These are phyloP conservation scores for Mucor sp. DNA, from an alignment of 371 early-diverging fungal genomes.

Conservation along the genomic window DNA sequence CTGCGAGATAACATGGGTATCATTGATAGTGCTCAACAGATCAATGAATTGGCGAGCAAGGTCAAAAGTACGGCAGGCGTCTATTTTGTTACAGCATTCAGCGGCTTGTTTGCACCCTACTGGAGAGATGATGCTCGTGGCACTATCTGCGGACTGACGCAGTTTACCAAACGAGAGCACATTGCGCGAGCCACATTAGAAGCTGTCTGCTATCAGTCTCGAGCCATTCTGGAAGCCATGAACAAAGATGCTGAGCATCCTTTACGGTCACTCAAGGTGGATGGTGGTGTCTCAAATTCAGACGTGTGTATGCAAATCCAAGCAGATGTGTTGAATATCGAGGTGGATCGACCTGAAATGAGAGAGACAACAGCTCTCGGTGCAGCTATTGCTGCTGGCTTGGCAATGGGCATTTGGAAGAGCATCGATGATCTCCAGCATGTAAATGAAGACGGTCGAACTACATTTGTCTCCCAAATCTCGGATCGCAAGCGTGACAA, in stretches of 20 bases:
- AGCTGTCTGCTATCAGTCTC: slow-evolving; percentile 89
- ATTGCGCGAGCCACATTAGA: slow-evolving; percentile 91
- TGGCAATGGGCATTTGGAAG: slow-evolving; percentile 82
- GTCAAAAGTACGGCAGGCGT: slow-evolving; percentile 87
- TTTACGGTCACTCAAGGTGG: slow-evolving; percentile 78
- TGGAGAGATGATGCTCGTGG: slow-evolving; percentile 95
- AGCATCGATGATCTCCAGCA: slow-evolving; percentile 33
- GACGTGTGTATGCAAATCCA: slow-evolving; percentile 93
- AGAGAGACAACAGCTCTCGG: slow-evolving; percentile 94
- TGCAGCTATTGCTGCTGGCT: slow-evolving; percentile 93
- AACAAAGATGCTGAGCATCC: slow-evolving; percentile 71
- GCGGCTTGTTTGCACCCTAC: slow-evolving; percentile 94
- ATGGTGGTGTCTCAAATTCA: slow-evolving; percentile 94
- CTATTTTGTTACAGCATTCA: slow-evolving; percentile 96
- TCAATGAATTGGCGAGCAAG: slow-evolving; percentile 52
- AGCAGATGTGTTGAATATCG: slow-evolving; percentile 85
- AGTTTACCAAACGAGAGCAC: slow-evolving; percentile 83
- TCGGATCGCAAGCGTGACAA: slow-evolving; percentile 57
- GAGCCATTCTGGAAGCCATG: slow-evolving; percentile 92
- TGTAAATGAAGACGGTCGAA: slow-evolving; percentile 40
- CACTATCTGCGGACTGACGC: slow-evolving; percentile 87
- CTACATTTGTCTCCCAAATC: slow-evolving; percentile 50
- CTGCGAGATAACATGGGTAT: slow-evolving; percentile 86
- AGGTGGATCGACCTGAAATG: slow-evolving; percentile 89
- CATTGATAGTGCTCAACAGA: slow-evolving; percentile 69